Conservation (phyloP, 257 asterid species). For the Capsicum pubescens region DNA sequence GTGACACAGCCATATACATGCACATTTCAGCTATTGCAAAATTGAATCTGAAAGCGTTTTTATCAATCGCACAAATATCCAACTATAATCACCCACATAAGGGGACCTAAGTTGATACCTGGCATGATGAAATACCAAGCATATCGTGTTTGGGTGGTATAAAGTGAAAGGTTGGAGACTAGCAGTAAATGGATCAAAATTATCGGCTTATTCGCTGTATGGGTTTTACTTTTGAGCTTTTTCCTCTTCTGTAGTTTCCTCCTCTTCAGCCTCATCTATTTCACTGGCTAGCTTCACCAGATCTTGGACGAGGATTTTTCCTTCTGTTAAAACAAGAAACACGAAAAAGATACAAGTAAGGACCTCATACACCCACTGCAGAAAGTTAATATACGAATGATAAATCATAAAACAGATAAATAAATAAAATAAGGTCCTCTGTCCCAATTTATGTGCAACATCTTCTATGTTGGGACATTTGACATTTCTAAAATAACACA, state of each 20-base stretch:
- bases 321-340: slow-evolving; percentile 56
- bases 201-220: too few species aligned
- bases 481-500: background rate
- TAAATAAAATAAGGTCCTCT: background rate
- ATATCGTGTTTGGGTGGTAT: background rate
- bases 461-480: background rate
- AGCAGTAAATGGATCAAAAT: slow-evolving; percentile 17
- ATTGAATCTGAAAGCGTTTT: background rate
- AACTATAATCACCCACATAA: background rate
- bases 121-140: background rate
- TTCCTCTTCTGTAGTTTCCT: slow-evolving; percentile 49
- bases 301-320: slow-evolving; percentile 92
- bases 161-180: slow-evolving; percentile 2
- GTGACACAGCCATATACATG: background rate
- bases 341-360: background rate
- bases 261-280: slow-evolving; percentile 60
- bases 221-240: slow-evolving; percentile 42
- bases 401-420: background rate
- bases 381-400: background rate
- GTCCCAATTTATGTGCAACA: background rate
- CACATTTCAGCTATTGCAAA: slow-evolving; percentile 24
- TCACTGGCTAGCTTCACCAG: slow-evolving; percentile 71
- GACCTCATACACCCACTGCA: background rate
- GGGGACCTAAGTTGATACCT: slow-evolving; percentile 17
- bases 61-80: background rate